These are phyloP conservation scores for Talaromyces proteolyticus DNA, from an alignment of 495 filamentous ascomycete genomes.

Conservation along the genomic window DNA sequence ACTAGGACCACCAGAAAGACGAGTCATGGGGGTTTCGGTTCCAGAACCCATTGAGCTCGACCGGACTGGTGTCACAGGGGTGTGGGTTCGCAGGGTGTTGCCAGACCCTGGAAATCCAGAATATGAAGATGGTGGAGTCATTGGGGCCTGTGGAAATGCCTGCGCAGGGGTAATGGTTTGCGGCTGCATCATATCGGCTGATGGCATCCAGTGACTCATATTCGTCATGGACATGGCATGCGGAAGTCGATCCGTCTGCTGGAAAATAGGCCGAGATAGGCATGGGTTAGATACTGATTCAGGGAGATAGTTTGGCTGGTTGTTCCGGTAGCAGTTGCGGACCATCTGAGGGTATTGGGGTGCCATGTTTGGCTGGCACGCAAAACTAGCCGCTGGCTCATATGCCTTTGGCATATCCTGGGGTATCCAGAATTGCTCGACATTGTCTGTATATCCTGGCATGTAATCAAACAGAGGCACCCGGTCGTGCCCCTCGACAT, in stretches of 20 bases:
- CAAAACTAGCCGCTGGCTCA: slow-evolving; percentile 22
- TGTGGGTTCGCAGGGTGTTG: slow-evolving; percentile 32
- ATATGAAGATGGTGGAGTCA: slow-evolving; percentile 37
- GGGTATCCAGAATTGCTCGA: slow-evolving; percentile 38
- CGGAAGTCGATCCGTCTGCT: slow-evolving; percentile 31
- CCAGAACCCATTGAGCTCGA: slow-evolving; percentile 36
- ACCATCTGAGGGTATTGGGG: slow-evolving; percentile 31
- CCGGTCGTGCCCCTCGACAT: slow-evolving; percentile 31
- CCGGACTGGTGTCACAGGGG: slow-evolving; percentile 34
- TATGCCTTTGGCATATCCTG: slow-evolving; percentile 35
- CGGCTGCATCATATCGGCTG: slow-evolving; percentile 28
- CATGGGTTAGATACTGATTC: slow-evolving; percentile 39
- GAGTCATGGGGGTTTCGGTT: slow-evolving; percentile 33
- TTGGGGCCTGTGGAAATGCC: slow-evolving; percentile 23
- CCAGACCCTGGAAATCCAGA: slow-evolving; percentile 34
- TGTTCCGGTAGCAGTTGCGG: slow-evolving; percentile 31
- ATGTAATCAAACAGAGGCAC: slow-evolving; percentile 35
- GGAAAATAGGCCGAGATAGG: slow-evolving; percentile 38
- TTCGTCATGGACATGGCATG: slow-evolving; percentile 39
- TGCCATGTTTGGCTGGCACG: slow-evolving; percentile 29
- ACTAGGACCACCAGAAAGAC: slow-evolving; percentile 24
- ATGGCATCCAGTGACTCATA: slow-evolving; percentile 36
- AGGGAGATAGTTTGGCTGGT: slow-evolving; percentile 28
- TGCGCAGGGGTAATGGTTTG: slow-evolving; percentile 37
- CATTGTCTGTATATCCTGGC: slow-evolving; percentile 36